Conservation (phyloP, 176 grass and related monocot genomes). For the Oryza longistaminata region DNA sequence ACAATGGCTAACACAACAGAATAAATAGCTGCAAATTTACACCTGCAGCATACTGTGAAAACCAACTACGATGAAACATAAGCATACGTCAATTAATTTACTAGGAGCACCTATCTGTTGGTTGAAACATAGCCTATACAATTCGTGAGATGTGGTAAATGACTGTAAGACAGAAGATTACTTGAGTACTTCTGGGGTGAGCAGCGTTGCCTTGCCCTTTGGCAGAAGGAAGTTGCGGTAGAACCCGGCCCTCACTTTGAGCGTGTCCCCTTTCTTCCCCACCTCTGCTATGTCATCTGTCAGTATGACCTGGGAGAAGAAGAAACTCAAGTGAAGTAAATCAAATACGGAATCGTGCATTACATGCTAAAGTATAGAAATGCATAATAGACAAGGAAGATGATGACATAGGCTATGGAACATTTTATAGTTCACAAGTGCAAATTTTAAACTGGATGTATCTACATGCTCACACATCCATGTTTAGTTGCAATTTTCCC, state of each 20-base stretch:
- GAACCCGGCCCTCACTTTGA: slow-evolving; percentile 87
- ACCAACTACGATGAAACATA: background rate
- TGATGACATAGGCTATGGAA: background rate
- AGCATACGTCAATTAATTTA: background rate
- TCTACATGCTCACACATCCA: background rate
- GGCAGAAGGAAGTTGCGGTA: slow-evolving; percentile 93
- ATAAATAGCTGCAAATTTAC: background rate
- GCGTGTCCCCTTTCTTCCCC: slow-evolving; percentile 66
- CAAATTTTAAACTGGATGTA: background rate
- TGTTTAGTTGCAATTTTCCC: background rate
- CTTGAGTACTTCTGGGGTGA: slow-evolving; percentile 82
- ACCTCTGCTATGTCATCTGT: slow-evolving; percentile 68
- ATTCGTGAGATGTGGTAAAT: background rate
- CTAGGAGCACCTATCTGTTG: background rate
- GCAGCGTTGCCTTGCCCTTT: slow-evolving; percentile 70
- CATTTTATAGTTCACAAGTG: background rate
- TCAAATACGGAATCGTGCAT: background rate
- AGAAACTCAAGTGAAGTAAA: background rate
- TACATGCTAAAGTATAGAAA: background rate
- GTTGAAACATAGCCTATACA: background rate
- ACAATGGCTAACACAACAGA: background rate
- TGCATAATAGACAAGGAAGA: background rate
- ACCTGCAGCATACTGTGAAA: background rate
- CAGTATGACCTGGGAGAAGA: slow-evolving; percentile 59
- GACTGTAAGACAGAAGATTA: slow-evolving; percentile 28